Conservation (phyloP, 352 stramenopile genomes). For the Elongisporangium undulatum region DNA sequence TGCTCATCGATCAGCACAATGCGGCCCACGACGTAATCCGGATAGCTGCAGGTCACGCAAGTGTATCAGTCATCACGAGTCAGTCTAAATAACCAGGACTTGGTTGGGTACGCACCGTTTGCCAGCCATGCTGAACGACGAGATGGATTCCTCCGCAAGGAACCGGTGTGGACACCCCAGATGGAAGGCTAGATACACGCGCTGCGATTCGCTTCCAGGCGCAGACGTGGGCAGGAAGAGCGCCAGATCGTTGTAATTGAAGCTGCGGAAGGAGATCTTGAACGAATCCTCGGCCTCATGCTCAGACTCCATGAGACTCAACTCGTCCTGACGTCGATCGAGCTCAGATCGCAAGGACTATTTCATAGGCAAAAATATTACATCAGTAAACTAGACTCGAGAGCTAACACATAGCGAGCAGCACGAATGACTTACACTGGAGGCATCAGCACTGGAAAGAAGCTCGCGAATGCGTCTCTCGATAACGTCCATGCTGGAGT, state of each 20-base stretch:
- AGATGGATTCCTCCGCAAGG: conserved; percentile 85
- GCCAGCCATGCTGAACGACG: conserved; percentile 80
- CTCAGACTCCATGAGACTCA: conserved; percentile 57
- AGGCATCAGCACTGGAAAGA: conserved; percentile 48
- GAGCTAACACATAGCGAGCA: not conserved
- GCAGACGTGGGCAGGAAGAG: conserved; percentile 83
- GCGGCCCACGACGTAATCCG: conserved; percentile 83
- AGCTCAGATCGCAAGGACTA: conserved; percentile 54
- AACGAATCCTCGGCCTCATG: conserved; percentile 57
- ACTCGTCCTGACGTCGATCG: conserved; percentile 49
- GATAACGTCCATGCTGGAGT: conserved; percentile 38
- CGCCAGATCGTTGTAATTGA: conserved; percentile 77
- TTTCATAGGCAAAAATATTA: not conserved
- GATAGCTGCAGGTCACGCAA: conserved; percentile 46
- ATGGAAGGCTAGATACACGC: conserved; percentile 86
- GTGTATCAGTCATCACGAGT: not conserved
- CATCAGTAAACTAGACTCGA: conserved; percentile 1
- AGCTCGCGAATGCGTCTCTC: conserved; percentile 57
- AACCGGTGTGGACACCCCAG: conserved; percentile 83
- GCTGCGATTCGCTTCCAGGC: conserved; percentile 63
- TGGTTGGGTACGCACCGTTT: conserved; percentile 53
- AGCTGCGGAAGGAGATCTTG: conserved; percentile 86
- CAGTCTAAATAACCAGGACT: not conserved
- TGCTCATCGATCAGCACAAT: conserved; percentile 88
- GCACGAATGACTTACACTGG: conserved; percentile 28